phyloP scores from a whole-genome alignment of 768 basidiomycete genomes.

The Hemileccinum impolitum region DNA sequence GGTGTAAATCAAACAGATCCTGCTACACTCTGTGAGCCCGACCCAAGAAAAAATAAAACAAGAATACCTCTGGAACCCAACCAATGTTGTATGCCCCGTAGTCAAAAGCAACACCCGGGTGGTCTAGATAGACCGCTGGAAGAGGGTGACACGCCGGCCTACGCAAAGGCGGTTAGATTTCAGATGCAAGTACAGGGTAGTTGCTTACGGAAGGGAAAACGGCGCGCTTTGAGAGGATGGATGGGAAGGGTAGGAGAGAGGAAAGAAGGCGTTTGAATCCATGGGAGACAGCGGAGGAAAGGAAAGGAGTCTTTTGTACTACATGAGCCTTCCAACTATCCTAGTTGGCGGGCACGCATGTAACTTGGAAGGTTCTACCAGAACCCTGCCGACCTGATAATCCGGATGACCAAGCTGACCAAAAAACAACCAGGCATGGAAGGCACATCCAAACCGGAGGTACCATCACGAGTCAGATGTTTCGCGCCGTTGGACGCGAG shows the following conservation, averaged over 20 bases:
- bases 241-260: neutral
- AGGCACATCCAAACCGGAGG: neutral
- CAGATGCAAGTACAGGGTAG: too few species aligned
- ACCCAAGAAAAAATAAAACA: neutral
- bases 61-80: constrained; percentile 9
- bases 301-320: neutral
- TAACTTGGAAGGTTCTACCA: neutral
- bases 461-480: neutral
- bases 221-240: too few species aligned
- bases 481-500: neutral
- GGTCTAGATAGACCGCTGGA: neutral
- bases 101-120: accelerated
- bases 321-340: constrained; percentile 7
- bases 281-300: neutral
- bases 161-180: neutral
- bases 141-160: neutral
- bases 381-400: neutral
- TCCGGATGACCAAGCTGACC: neutral
- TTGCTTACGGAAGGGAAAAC: neutral
- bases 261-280: neutral
- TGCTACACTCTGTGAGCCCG: constrained; percentile 5
- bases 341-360: neutral
- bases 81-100: neutral
- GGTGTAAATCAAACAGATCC: neutral
- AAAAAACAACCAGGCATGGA: neutral